Conservation (phyloP, 768 basidiomycete species). For the Lentinula boryana region DNA sequence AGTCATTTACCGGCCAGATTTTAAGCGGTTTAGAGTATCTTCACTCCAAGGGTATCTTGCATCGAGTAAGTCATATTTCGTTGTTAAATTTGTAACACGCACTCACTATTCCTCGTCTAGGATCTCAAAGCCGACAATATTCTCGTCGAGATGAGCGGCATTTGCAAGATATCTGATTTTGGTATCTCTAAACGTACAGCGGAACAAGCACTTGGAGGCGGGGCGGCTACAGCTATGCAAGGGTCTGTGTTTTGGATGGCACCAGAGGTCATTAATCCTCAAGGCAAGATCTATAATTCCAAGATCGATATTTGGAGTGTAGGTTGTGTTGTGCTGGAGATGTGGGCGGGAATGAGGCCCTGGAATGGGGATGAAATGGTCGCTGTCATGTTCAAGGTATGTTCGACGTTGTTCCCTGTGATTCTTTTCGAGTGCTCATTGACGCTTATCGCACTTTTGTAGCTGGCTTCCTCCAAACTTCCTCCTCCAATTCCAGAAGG, state of each 20-base stretch:
- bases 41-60: constrained; percentile 86
- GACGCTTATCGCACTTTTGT: background rate
- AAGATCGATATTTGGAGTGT: constrained; percentile 99
- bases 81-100: constrained; percentile 3
- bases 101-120: constrained; percentile 27
- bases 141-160: constrained; percentile 84
- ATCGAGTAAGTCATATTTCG: constrained; percentile 50
- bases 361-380: constrained; percentile 90
- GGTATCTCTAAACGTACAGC: constrained; percentile 97
- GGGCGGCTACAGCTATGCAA: constrained; percentile 91
- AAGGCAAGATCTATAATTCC: constrained; percentile 88
- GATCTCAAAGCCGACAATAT: constrained; percentile 99
- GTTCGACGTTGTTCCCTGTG: constrained; percentile 10
- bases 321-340: constrained; percentile 97
- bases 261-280: constrained; percentile 85
- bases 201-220: constrained; percentile 73
- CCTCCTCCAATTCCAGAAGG: constrained; percentile 89
- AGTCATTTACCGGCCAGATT: constrained; percentile 90
- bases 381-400: constrained; percentile 91
- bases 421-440: background rate
- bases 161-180: constrained; percentile 98
- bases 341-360: constrained; percentile 96
- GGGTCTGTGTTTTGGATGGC: constrained; percentile 99
- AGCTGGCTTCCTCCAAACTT: constrained; percentile 82
- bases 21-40: constrained; percentile 88